Percentiles rank a stretch among this genome's conserved stretches.
These are phyloP conservation scores for Rhodotorula paludigena DNA, from an alignment of 768 basidiomycete genomes.

Conservation along the genomic window DNA sequence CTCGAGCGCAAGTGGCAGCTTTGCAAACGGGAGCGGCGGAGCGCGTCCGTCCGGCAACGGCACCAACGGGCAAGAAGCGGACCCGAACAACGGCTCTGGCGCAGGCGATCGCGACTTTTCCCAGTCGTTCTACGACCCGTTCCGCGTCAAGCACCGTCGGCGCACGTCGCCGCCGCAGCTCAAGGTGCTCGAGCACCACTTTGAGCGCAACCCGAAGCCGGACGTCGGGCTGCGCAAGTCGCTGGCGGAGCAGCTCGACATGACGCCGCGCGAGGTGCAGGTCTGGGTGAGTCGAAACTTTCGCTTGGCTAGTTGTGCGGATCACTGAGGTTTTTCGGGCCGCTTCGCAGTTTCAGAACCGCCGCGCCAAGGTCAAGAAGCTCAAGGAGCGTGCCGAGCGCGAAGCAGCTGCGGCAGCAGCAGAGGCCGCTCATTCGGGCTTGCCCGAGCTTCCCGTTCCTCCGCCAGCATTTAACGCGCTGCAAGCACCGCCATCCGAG, in stretches of 20 bases:
- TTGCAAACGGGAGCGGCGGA: too few relatives aligned
- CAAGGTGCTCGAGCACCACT: constrained; percentile 79
- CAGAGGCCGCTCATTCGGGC: background rate
- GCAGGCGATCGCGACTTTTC: constrained; percentile 7
- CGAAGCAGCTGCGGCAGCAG: background rate
- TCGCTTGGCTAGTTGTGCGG: background rate
- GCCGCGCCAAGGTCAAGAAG: constrained; percentile 41
- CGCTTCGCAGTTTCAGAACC: constrained; percentile 39
- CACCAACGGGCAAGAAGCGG: too few relatives aligned
- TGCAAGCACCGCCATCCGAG: background rate
- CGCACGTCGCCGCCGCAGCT: constrained; percentile 84
- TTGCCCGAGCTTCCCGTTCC: background rate
- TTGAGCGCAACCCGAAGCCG: constrained; percentile 84
- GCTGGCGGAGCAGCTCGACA: constrained; percentile 74
- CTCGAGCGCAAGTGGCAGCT: background rate
- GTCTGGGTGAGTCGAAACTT: constrained; percentile 53
- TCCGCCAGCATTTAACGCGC: background rate
- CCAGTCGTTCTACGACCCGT: constrained; percentile 37
- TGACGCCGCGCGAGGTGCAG: constrained; percentile 93
- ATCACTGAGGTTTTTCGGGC: background rate
- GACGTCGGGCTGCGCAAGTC: constrained; percentile 67
- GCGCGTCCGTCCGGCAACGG: background rate
- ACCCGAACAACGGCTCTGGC: background rate
- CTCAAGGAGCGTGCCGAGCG: constrained; percentile 28
- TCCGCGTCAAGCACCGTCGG: constrained; percentile 41